Conservation (phyloP, 306 rosid genomes). For the Spatholobus suberectus region DNA sequence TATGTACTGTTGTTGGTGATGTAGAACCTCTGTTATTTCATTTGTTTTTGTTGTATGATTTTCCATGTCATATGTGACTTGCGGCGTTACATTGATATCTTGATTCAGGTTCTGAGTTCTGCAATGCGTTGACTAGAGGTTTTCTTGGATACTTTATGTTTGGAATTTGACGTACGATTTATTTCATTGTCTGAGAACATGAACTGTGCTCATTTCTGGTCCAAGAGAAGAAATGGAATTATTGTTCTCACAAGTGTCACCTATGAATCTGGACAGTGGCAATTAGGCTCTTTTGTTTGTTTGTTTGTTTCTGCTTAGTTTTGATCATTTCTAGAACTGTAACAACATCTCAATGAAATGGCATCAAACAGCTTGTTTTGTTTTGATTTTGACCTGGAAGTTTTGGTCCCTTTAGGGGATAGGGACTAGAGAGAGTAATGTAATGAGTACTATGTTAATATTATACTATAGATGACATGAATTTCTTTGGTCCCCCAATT, state of each 20-base stretch:
- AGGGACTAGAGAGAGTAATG: not conserved
- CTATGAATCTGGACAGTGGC: not conserved
- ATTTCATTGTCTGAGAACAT: not conserved
- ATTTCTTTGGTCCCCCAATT: not conserved
- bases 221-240: not conserved
- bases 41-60: slow-evolving; percentile 10
- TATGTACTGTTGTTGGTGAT: not conserved
- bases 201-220: not conserved
- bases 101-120: slow-evolving; percentile 11
- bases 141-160: not conserved
- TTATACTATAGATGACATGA: not conserved
- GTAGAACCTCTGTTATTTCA: not conserved
- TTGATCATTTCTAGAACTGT: not conserved
- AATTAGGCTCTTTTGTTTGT: not conserved
- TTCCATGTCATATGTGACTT: not conserved
- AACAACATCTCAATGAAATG: not conserved
- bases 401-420: not conserved
- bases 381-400: not conserved
- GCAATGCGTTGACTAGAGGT: not conserved
- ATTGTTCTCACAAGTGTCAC: not conserved
- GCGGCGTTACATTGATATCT: slow-evolving; percentile 7
- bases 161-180: slow-evolving; percentile 7
- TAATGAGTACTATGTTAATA: not conserved
- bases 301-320: not conserved
- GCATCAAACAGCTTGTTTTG: not conserved